Conservation (phyloP, 176 grass and related monocot species). For the Zizania latifolia region DNA sequence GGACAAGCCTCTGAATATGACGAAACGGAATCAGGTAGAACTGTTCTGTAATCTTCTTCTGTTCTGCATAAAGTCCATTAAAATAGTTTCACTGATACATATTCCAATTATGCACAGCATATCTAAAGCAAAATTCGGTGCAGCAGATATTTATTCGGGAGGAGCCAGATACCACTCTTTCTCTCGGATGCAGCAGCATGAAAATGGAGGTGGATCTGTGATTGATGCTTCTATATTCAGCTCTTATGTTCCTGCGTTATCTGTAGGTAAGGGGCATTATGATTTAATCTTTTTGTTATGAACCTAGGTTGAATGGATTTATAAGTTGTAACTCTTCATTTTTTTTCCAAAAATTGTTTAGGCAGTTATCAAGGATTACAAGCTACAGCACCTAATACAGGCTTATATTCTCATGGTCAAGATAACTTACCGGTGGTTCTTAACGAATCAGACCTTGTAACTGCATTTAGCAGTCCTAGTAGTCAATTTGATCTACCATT, state of each 20-base stretch:
- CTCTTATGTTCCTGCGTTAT: slow-evolving; percentile 25
- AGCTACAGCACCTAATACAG: slow-evolving; percentile 33
- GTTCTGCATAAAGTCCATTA: slow-evolving; percentile 45
- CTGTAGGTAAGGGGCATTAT: slow-evolving; percentile 42
- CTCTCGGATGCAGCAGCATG: slow-evolving; percentile 75
- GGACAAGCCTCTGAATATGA: slow-evolving; percentile 79
- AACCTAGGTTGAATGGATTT: slow-evolving; percentile 6
- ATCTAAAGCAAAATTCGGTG: slow-evolving; percentile 99
- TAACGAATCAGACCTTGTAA: slow-evolving; percentile 35
- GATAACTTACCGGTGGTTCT: slow-evolving; percentile 40
- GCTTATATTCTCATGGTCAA: slow-evolving; percentile 43
- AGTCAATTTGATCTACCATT: slow-evolving; percentile 49
- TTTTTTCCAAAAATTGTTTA: slow-evolving; percentile 38
- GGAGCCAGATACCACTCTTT: slow-evolving; percentile 89
- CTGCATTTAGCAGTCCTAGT: slow-evolving; percentile 45
- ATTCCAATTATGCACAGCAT: slow-evolving; percentile 98
- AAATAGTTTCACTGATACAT: slow-evolving; percentile 91
- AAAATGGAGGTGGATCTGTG: slow-evolving; percentile 81
- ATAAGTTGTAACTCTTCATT: slow-evolving; percentile 2
- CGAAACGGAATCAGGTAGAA: slow-evolving; percentile 92
- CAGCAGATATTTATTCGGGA: slow-evolving; percentile 86
- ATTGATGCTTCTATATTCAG: slow-evolving; percentile 33
- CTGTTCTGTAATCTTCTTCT: slow-evolving; percentile 38
- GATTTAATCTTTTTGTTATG: slow-evolving; percentile 5
- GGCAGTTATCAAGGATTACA: slow-evolving; percentile 45